Evolutionary conservation across 1,284 basidiomycete genomes (phyloP).

Genomic region (Leucoagaricus sp.): DNA sequence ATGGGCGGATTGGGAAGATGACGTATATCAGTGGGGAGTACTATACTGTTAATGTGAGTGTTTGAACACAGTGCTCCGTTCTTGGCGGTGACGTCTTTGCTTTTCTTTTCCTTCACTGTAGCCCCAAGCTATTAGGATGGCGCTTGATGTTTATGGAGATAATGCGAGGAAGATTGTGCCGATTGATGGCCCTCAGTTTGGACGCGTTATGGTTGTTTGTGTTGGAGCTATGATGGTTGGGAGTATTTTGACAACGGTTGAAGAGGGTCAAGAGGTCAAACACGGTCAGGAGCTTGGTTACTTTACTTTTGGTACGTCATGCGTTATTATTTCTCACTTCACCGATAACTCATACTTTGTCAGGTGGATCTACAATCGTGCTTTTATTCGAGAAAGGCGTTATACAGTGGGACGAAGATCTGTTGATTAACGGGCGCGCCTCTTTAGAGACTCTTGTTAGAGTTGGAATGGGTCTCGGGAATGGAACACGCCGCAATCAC

Average conservation of each 20-base stretch:
- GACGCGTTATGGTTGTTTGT: slow-evolving; percentile 87
- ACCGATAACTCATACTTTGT: neutral
- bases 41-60: slow-evolving; percentile 86
- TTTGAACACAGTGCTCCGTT: too few relatives aligned
- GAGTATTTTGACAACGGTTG: slow-evolving; percentile 83
- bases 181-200: slow-evolving; percentile 85
- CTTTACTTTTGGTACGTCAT: slow-evolving; percentile 83
- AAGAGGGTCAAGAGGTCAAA: slow-evolving; percentile 77
- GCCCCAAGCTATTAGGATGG: slow-evolving; percentile 82
- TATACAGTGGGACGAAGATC: slow-evolving; percentile 89
- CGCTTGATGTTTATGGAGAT: slow-evolving; percentile 93
- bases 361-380: slow-evolving; percentile 90
- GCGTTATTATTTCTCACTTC: slow-evolving; percentile 10
- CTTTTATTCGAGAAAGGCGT: slow-evolving; percentile 81
- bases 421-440: slow-evolving; percentile 82
- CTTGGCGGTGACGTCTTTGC: too few relatives aligned
- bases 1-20: slow-evolving; percentile 82
- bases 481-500: slow-evolving; percentile 8
- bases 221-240: slow-evolving; percentile 96
- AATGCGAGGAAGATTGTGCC: slow-evolving; percentile 90
- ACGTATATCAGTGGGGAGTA: slow-evolving; percentile 84
- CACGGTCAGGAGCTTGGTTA: slow-evolving; percentile 92
- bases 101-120: slow-evolving; percentile 30
- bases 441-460: slow-evolving; percentile 87
- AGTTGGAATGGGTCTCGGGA: slow-evolving; percentile 84